Evolutionary conservation across 1,284 basidiomycete species (phyloP).

Genomic region (Austroboletus novae-zelandiae): DNA sequence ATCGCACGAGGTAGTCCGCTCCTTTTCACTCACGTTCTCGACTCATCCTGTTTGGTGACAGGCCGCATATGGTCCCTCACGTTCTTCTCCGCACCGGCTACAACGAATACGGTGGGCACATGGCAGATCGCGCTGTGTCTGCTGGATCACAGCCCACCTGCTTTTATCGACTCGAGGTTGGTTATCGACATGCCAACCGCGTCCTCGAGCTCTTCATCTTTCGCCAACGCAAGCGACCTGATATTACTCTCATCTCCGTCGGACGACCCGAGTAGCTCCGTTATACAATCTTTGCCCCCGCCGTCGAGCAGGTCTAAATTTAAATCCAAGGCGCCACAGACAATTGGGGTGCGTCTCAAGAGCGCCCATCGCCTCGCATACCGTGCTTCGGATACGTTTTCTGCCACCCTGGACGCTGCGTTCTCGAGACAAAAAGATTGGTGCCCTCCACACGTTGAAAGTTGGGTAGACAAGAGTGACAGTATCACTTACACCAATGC

Average conservation of each 20-base stretch:
- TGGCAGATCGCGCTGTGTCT: slow-evolving; percentile 59
- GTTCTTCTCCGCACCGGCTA: slow-evolving; percentile 43
- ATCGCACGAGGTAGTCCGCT: slow-evolving; percentile 56
- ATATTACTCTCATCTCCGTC: slow-evolving; percentile 17
- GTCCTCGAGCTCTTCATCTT: background rate
- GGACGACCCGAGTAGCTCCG: background rate
- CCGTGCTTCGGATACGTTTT: slow-evolving; percentile 8
- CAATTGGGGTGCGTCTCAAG: slow-evolving; percentile 17
- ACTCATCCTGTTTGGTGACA: slow-evolving; percentile 38
- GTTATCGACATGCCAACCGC: slow-evolving; percentile 42
- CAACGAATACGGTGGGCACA: slow-evolving; percentile 20
- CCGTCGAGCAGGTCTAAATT: slow-evolving; percentile 1
- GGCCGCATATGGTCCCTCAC: slow-evolving; percentile 62
- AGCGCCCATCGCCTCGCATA: slow-evolving; percentile 20
- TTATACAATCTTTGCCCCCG: background rate
- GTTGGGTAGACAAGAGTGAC: slow-evolving; percentile 19
- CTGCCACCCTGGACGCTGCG: slow-evolving; percentile 1
- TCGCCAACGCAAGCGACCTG: slow-evolving; percentile 5
- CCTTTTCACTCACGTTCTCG: no score
- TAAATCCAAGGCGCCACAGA: slow-evolving; percentile 9
- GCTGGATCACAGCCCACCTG: slow-evolving; percentile 57
- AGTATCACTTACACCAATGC: slow-evolving; percentile 9
- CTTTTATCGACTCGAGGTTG: slow-evolving; percentile 57
- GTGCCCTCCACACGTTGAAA: slow-evolving; percentile 8
- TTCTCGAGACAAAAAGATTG: slow-evolving; percentile 3